Base-by-base conservation (phyloP, 108 stramenopile species). In the Cyclotella cryptica region DNA sequence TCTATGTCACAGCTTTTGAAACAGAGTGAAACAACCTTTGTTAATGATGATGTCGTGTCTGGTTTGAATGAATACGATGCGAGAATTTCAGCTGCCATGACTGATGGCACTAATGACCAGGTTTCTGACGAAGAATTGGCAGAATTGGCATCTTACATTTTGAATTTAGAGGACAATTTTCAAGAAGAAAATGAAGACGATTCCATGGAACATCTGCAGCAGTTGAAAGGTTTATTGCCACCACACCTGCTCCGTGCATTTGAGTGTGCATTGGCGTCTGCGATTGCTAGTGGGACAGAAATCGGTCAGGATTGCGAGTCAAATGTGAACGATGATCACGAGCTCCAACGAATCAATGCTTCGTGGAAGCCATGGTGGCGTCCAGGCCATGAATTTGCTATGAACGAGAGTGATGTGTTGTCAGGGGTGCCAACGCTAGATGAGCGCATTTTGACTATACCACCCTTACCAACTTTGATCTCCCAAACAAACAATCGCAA, bases 111-210 rank as follows among this genome's bases (percentile, higher is more conserved):
- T 7, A 44, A 10, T 19, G 46, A 40, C 30, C n/a, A 30, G 4
- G 61, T 72, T 44, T 72, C 71, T 18, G 71, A 72, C 30, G 71
- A 61, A 60, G 71, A 72, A 17, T 57, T 72, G 27, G 60, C 58
- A 61, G 71, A 72, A 27, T 47, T 72, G 71, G 71, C 71, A 35
- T 53, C 44, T 7, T 72, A 72, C 30, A 49, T 72, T 30, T 49
- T 72, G 15, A 55, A 49, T 10, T 44, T 72, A 26, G 71, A 72
- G 10, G 71, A 72, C 14, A 29, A 66, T 24, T 7, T 14, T 46
- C 19, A 41, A 29, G 44, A 49, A 10, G 60, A 61, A 24, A 17
- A 57, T 21, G 45, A 72, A 30, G 28, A 7, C 40, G 54, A 24
- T 45, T 18, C 42, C 9, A n/a, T 8, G 24, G 21, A 12, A 11